Conservation (phyloP, 1,284 basidiomycete genomes). For the Cutaneotrichosporon spelunceum region DNA sequence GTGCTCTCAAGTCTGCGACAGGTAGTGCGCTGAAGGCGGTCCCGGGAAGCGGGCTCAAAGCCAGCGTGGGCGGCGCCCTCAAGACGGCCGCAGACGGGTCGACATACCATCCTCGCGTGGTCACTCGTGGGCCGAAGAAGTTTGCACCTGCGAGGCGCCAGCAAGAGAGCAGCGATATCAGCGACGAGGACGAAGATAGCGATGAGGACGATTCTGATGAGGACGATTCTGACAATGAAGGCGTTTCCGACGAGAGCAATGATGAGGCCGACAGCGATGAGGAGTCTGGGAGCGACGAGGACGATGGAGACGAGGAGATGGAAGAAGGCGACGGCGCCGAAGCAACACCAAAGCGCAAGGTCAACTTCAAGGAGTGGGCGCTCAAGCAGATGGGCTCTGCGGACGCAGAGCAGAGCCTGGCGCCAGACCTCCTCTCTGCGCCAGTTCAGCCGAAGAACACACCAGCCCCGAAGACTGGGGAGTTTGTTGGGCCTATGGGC, state of each 20-base stretch:
- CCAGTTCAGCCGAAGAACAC: constrained; percentile 20
- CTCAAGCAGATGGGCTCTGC: constrained; percentile 58
- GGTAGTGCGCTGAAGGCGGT: constrained; percentile 4
- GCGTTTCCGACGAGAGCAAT: constrained; percentile 25
- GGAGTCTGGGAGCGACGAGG: constrained; percentile 24
- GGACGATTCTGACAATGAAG: constrained; percentile 22
- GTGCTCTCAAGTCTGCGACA: constrained; percentile 3
- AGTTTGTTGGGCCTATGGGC: constrained; percentile 50
- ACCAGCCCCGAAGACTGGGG: constrained; percentile 28
- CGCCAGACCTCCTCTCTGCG: constrained; percentile 27
- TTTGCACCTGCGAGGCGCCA: constrained; percentile 22
- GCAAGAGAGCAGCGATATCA: constrained; percentile 19
- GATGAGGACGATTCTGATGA: constrained; percentile 28
- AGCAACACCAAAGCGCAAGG: constrained; percentile 42
- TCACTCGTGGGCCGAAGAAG: constrained; percentile 28
- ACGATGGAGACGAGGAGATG: constrained; percentile 22
- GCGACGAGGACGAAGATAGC: constrained; percentile 22
- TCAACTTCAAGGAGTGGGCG: constrained; percentile 82
- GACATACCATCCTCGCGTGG: constrained; percentile 34
- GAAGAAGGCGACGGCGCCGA: constrained; percentile 29
- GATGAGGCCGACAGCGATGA: constrained; percentile 26
- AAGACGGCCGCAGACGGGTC: constrained; percentile 25
- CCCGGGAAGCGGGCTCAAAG: constrained; percentile 12
- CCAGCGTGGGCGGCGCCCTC: constrained; percentile 7
- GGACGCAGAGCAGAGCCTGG: background rate